Evolutionary conservation across 2,329 filamentous ascomycete genomes (phyloP), one percentile per base, ranked within the genome.

Genomic region (Sporothrix pseudoabietina): DNA sequence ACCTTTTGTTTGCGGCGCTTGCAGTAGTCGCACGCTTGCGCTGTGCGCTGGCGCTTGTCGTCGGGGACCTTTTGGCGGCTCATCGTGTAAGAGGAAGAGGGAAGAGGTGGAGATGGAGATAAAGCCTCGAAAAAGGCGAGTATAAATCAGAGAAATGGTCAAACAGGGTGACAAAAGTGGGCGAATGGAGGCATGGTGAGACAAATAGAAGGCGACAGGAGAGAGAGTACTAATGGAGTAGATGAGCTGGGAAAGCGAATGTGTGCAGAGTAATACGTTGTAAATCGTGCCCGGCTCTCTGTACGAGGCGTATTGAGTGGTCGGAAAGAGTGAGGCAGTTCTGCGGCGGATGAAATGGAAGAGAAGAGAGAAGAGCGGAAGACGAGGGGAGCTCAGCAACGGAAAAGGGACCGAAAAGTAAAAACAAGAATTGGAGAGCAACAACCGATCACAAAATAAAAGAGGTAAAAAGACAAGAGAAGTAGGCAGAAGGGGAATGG

Each of bases 1-100:
- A 89, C 89, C 84, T 91, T 91, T 81, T 91, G 89, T 80, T 91
- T 91, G 75, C 89, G 85, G 74, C 85, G 84, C 81, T 90, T 91
- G 82, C 89, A 91, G 75, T 84, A 87, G 76, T 90, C 87, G 79
- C 89, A 91, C 55, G 89, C 89, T 77, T 88, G 86, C 35, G 87
- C 87, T 70, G 86, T 91, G 77, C 89, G 86, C 80, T 89, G 87
- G 76, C 89, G 85, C 80, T 89, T 87, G 76, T 90, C 87, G 76
- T 85, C 84, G 44, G 86, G 83, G 74, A 89, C 86, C 79, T 84
- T 87, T 69, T 84, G 84, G 77, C 87, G 84, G 76, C 85, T 86
- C 88, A 88, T 80, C 39, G n/a, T 73, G 52, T 39, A 22, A 66
- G 14, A 19, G 32, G 22, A 54, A n/a, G 39, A 10, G 30, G 32